Evolutionary conservation across 371 early-diverging fungal species (phyloP).

Genomic region (Neoconidiobolus thromboides): DNA sequence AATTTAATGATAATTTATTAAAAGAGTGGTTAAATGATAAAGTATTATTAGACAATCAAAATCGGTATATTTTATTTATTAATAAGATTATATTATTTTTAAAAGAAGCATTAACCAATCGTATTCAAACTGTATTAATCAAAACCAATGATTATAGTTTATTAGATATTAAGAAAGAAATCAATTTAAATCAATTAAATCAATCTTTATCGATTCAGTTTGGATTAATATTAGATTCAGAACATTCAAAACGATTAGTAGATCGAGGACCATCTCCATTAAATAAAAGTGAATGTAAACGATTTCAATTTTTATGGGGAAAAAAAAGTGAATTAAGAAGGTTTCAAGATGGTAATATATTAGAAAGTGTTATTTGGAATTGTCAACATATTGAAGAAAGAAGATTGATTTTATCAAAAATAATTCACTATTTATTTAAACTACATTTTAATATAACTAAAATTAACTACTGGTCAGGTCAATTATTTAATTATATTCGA

Average conservation of each 20-base stretch:
- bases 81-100: too few species aligned
- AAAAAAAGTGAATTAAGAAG: constrained; percentile 60
- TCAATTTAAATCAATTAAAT: too few species aligned
- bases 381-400: constrained; percentile 38
- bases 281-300: constrained; percentile 27
- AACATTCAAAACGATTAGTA: constrained; percentile 39
- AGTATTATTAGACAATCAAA: too few species aligned
- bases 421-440: constrained; percentile 51
- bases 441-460: constrained; percentile 35
- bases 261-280: constrained; percentile 63
- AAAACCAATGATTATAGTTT: too few species aligned
- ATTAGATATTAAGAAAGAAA: too few species aligned
- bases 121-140: too few species aligned
- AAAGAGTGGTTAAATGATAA: too few species aligned
- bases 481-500: constrained; percentile 33
- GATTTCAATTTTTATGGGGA: constrained; percentile 71
- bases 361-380: constrained; percentile 66
- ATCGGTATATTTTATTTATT: too few species aligned
- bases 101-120: too few species aligned
- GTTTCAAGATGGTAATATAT: constrained; percentile 72
- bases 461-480: constrained; percentile 42
- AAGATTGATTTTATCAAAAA: constrained; percentile 54
- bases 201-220: constrained; percentile 13
- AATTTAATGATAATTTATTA: too few species aligned
- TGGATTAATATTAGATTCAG: constrained; percentile 53